phyloP scores from a whole-genome alignment of 352 stramenopile species.

The Pythium guiyangense region DNA sequence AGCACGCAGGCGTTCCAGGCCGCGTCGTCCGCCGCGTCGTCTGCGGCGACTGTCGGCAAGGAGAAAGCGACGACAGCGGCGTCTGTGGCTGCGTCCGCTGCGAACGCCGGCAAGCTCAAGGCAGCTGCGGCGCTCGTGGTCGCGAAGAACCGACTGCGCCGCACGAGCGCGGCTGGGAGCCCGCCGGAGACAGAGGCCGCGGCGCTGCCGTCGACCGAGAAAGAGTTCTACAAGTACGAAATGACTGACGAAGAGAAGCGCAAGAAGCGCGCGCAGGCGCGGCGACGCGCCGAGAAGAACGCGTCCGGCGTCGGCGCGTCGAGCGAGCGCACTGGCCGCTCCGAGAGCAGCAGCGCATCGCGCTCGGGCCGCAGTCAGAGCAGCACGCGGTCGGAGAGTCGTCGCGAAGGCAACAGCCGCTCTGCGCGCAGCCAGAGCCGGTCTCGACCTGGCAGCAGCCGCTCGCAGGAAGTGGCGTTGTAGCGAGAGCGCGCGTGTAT shows the following conservation, averaged over 20 bases:
- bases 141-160: conserved; percentile 53
- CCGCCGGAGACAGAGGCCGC: conserved; percentile 12
- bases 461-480: conserved; percentile 23
- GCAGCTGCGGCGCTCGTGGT: conserved; percentile 44
- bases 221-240: conserved; percentile 80
- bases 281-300: conserved; percentile 64
- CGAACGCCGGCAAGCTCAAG: conserved; percentile 46
- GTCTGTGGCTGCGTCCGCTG: conserved; percentile 35
- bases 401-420: conserved; percentile 8
- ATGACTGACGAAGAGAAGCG: conserved; percentile 79
- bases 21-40: conserved; percentile 34
- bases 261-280: conserved; percentile 59
- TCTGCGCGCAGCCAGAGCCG: conserved; percentile 16
- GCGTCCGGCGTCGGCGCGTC: conserved; percentile 14
- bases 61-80: conserved; percentile 44
- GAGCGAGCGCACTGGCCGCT: conserved; percentile 6
- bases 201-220: conserved; percentile 42
- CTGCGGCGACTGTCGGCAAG: conserved; percentile 46
- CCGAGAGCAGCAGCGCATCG: conserved; percentile 7
- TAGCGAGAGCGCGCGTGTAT: background rate
- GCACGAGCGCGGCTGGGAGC: conserved; percentile 18
- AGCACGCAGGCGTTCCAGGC: conserved; percentile 38
- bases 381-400: conserved; percentile 11
- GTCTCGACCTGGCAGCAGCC: conserved; percentile 19
- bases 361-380: conserved; percentile 9